Evolutionary conservation across 441 rosid species (phyloP).

Genomic region (Rhodomyrtus psidioides): DNA sequence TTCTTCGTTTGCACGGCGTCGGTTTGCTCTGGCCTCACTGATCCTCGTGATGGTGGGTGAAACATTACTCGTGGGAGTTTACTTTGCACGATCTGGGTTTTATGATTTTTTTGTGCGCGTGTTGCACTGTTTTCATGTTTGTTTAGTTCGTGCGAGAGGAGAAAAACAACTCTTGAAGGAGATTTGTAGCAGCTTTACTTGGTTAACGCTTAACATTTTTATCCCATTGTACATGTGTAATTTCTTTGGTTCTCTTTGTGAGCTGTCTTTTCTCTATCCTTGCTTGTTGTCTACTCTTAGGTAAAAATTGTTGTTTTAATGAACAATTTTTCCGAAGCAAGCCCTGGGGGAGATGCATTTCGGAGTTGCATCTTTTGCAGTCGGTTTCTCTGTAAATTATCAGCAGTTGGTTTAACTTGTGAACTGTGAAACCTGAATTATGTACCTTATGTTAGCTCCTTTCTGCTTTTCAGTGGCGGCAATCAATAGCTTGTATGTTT

Average conservation of each 20-base stretch:
- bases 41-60: conserved; percentile 57
- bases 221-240: neutral
- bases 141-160: conserved; percentile 5
- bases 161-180: neutral
- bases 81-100: neutral
- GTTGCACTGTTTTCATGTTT: neutral
- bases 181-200: neutral
- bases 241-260: neutral
- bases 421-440: neutral
- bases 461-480: conserved; percentile 46
- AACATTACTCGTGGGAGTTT: neutral
- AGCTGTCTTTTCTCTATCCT: neutral
- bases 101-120: neutral
- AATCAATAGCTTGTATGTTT: conserved; percentile 48
- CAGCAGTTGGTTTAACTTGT: neutral
- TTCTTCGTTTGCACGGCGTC: conserved; percentile 31
- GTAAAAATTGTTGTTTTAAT: neutral
- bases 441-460: neutral
- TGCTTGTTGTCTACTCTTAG: neutral
- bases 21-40: conserved; percentile 42
- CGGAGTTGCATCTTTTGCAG: neutral
- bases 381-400: neutral
- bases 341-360: neutral
- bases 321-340: neutral
- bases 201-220: neutral